Conservation (phyloP, 306 rosid species). For the Echinosophora koreensis region DNA sequence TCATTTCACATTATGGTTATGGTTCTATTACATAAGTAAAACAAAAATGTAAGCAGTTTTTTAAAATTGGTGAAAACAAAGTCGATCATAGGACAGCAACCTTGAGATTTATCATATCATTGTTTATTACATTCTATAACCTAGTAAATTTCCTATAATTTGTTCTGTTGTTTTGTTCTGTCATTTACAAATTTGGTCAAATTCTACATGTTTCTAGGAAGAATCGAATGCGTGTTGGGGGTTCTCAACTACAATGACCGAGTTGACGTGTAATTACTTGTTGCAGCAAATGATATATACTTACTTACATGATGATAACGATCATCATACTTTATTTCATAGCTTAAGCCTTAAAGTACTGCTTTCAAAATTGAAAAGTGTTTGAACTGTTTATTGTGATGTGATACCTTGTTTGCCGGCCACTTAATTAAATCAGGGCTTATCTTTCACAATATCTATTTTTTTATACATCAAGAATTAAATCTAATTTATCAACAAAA, state of each 20-base stretch:
- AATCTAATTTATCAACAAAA: neutral
- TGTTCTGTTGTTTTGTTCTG: neutral
- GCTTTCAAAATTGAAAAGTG: neutral
- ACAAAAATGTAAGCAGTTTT: neutral
- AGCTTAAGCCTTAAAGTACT: neutral
- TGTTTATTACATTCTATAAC: neutral
- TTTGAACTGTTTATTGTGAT: neutral
- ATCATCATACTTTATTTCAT: no score
- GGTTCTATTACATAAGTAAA: neutral
- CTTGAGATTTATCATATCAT: neutral
- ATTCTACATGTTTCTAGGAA: constrained; percentile 52
- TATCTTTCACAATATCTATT: neutral
- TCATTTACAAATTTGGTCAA: constrained; percentile 33
- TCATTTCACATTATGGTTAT: neutral
- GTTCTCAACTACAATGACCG: neutral
- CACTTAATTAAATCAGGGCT: neutral
- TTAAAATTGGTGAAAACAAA: neutral
- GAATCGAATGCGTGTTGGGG: constrained; percentile 33
- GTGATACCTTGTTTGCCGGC: neutral
- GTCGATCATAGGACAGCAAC: neutral
- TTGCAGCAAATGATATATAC: neutral
- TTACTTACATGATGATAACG: neutral
- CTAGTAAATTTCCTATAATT: constrained; percentile 20
- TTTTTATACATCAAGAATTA: neutral
- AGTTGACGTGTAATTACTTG: constrained; percentile 20